Conservation (phyloP, 83 land plant genomes). For the Diphasiastrum complanatum region DNA sequence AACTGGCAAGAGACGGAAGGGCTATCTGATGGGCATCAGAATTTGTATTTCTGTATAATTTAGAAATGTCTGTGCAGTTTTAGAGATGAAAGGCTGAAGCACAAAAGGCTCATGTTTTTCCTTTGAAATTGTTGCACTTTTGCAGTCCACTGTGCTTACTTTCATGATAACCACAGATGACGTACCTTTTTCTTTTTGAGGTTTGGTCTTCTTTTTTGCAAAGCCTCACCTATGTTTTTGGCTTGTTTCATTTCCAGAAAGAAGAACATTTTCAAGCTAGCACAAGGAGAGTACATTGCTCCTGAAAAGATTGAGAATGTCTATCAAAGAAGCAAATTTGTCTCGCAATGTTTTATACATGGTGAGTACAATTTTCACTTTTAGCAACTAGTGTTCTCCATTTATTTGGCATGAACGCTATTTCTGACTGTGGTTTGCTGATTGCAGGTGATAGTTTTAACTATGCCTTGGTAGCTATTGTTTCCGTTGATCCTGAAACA, state of each 20-base stretch:
- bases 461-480: conserved; percentile 73
- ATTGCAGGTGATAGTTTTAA: conserved; percentile 88
- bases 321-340: conserved; percentile 78
- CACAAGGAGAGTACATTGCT: conserved; percentile 99
- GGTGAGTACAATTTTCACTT: conserved; percentile 59
- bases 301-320: conserved; percentile 99
- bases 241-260: conserved; percentile 51
- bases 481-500: conserved; percentile 71
- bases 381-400: background rate
- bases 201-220: background rate
- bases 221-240: background rate
- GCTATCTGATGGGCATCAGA: too few relatives aligned
- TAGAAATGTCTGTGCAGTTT: too few relatives aligned
- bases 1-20: too few relatives aligned
- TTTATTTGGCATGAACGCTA: background rate
- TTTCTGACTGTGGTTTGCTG: background rate
- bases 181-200: background rate
- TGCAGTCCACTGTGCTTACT: too few relatives aligned
- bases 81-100: too few relatives aligned
- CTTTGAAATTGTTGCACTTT: too few relatives aligned
- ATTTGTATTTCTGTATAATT: too few relatives aligned
- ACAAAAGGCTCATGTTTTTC: too few relatives aligned
- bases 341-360: conserved; percentile 85
- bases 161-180: too few relatives aligned
- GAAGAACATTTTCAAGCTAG: conserved; percentile 97